Evolutionary conservation across 768 basidiomycete genomes (phyloP), one percentile per base, ranked within the genome.

Genomic region (Naganishia onofrii): DNA sequence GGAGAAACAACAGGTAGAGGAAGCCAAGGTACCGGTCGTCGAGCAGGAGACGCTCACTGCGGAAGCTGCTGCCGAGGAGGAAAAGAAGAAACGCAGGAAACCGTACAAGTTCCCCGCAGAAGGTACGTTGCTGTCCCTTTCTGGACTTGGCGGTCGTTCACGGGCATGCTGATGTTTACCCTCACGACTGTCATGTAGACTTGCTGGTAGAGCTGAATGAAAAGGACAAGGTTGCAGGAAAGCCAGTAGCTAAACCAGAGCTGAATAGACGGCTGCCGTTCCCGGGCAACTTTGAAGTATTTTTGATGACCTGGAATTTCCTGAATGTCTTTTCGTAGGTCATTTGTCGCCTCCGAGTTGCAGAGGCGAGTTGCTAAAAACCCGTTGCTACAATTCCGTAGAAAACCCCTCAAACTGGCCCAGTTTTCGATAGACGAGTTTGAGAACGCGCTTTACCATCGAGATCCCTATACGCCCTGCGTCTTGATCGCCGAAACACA

Each of bases 221-320:
- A 29, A 71, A 42, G 69, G 71, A 63, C 73, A 78, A 32, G 76
- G 74, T 29, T 52, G 75, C 29, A 68, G 76, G 44, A 58, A 76
- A 42, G 74, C 75, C 32, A 29, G 13, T 63, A 15, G 29, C 38
- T 29, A 72, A 75, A 38, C 80, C 80, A 21, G 44, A 69, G 23
- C 71, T 76, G 13, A 74, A 70, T 36, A 73, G 67, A 38, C 67
- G 51, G n/a, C 56, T 79, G 38, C 80, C 80, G 6, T 81, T 81
- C 69, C 74, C 75, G 17, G 77, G 76, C 38, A 69, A 76, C 34
- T 95, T 96, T 72, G 94, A 97, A 78, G 83, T 85, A 10, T 92
- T 97, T 80, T 81, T 98, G 34, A 89, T 91, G 89, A 83, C 87
- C 10, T 99, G 94, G 94, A 93, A 92, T 81, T 95, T 95, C 80